Base-by-base conservation (phyloP, 768 basidiomycete species). In the Podaxis mareebaensis region DNA sequence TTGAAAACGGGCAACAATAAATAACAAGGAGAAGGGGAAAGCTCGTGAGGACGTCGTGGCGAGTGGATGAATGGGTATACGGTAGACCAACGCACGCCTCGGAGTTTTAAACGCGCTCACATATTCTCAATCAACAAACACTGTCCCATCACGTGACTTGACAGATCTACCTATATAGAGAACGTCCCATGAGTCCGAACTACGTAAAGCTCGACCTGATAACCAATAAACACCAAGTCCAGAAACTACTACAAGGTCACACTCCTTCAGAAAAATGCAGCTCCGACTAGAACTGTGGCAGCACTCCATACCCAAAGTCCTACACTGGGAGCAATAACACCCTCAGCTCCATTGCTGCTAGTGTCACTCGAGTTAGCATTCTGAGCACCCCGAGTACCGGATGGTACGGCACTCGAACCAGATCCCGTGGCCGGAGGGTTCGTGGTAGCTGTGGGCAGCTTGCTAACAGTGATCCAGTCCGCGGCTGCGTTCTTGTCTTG, bases 401-500 rank as follows among this genome's bases (percentile, higher is more conserved):
- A 56, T 17, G 61, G 60, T 26, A 38, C 8, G 20, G 30, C 36
- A 11, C 48, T 38, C 4, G 54, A 60, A 22, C 33, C 39, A 24
- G 58, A 48, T 4, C 46, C 28, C 7, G 60, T 49, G 5, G 60
- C 28, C 2, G 66, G 48, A 33, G 42, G 40, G 17, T 40, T 30
- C 44, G 64, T 17, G 30, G 55, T 77, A 3, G 79, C 76, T n/a
- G 75, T 66, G 30, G 81, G 78, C 30, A 90, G 76, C 54, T 74
- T 72, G 42, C 70, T 69, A 11, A 90, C 78, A 11, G 70, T 61
- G 30, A 75, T 75, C 87, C 88, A 90, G 30, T 78, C 67, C 3
- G 83, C 81, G 26, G 69, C 69, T 3, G 79, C 68, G 71, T 85
- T 85, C 26, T 78, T 72, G 22, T 70, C 69, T 7, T 75, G 70